Evolutionary conservation across 192 early-diverging fungal species (phyloP), one percentile per base, ranked within the genome.

Genomic region (Phlyctochytrium bullatum): DNA sequence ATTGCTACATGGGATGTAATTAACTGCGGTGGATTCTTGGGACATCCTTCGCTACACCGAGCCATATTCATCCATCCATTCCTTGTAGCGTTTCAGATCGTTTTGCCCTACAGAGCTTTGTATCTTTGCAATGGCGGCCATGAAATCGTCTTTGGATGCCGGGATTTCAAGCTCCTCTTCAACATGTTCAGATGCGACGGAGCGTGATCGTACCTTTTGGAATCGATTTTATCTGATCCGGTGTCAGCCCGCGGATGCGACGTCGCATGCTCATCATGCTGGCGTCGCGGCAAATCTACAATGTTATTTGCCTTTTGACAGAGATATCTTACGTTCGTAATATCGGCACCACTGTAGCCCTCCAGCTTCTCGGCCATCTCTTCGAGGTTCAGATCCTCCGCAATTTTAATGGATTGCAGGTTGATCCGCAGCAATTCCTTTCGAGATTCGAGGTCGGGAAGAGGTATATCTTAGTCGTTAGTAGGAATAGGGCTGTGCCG

Each of bases 21-120:
- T n/a, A n/a, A n/a, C n/a, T n/a, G n/a, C n/a, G n/a, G n/a, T n/a
- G n/a, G n/a, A n/a, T n/a, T n/a, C n/a, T n/a, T n/a, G n/a, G n/a
- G n/a, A n/a, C n/a, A n/a, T n/a, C n/a, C n/a, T n/a, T n/a, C n/a
- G n/a, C n/a, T n/a, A n/a, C n/a, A n/a, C n/a, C n/a, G n/a, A n/a
- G n/a, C 86, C 86, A 71, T 76, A 87, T 61, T 87, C 86, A 53
- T 73, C 76, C 86, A 86, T 84, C 86, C 86, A 87, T 12, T 87
- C 78, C 65, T 84, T 56, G 59, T 86, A 87, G 34, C 74, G 61
- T 65, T 87, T 81, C 24, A 87, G 58, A 75, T 87, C 86, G 0
- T 74, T 82, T 50, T 80, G 76, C 20, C 64, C 65, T 51, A 87
- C 82, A 2, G 78, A 80, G 36, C 79, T 80, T 62, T 87, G 85